phyloP scores from a whole-genome alignment of 2,329 filamentous ascomycete genomes.

The Phialophora expanda region DNA sequence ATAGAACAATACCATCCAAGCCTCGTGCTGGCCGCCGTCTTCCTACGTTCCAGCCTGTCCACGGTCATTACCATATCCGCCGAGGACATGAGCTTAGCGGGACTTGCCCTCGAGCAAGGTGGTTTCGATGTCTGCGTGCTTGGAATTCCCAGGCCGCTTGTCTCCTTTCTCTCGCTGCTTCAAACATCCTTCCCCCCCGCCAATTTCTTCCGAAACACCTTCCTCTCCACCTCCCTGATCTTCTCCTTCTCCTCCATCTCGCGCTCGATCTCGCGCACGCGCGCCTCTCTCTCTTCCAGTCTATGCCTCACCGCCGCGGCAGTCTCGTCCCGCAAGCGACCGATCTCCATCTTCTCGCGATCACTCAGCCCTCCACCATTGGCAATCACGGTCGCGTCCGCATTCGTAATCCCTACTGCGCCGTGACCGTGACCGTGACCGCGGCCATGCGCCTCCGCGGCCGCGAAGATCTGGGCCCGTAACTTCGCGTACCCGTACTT shows the following conservation, averaged over 20 bases:
- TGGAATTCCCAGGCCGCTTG: not conserved
- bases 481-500: slow-evolving; percentile 35
- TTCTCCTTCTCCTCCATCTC: slow-evolving; percentile 40
- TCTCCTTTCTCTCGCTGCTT: not conserved
- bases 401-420: not conserved
- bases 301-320: slow-evolving; percentile 33
- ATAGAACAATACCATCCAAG: not conserved
- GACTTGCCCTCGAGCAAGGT: not conserved
- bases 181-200: slow-evolving; percentile 24
- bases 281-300: slow-evolving; percentile 34
- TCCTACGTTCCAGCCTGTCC: not conserved
- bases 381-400: no score
- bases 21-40: not conserved
- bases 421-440: not conserved
- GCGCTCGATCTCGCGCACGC: slow-evolving; percentile 34
- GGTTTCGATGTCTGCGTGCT: not conserved
- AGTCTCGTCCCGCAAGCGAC: slow-evolving; percentile 31
- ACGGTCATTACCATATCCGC: not conserved
- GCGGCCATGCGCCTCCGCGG: slow-evolving; percentile 5
- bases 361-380: slow-evolving; percentile 19
- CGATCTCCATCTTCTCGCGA: slow-evolving; percentile 24
- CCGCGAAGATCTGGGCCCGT: slow-evolving; percentile 26
- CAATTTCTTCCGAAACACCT: slow-evolving; percentile 38
- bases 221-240: slow-evolving; percentile 39
- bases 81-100: not conserved